Evolutionary conservation across 1,284 basidiomycete genomes (phyloP), one percentile per base, ranked within the genome.

Genomic region (Violaceomyces palustris): DNA sequence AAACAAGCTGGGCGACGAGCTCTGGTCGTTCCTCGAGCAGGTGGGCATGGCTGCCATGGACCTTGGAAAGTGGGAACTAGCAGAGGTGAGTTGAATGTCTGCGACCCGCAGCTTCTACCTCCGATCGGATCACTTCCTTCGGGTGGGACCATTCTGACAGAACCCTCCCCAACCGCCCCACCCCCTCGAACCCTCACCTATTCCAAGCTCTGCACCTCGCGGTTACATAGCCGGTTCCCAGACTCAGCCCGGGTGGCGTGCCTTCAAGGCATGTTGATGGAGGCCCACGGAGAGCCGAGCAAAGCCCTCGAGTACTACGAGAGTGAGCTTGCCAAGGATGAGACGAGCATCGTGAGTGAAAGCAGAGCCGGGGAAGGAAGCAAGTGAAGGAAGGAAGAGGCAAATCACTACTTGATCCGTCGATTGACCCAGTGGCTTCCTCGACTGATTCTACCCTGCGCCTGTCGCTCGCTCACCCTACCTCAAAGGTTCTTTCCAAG

Each of bases 11-110:
- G 43, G 49, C 17, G 60, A 60, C 32, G 55, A 67, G 51, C 66
- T 70, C 7, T 94, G 89, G 88, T 79, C 84, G 2, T 83, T 90
- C 51, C 76, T 92, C 12, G 93, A 97, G 71, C 91, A 96, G 69
- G 78, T 96, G 1, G 82, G 84, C 4, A 78, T 92, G 28, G 88
- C 93, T 2, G 82, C 93, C 1, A 77, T 94, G 40, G 92, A 97
- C 67, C 74, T 88, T 12, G 87, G 87, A 14, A 78, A 83, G 42
- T 65, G 85, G 29, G 82, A 87, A 39, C 75, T 89, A n/a, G 88
- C 92, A 18, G 83, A 87, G 69, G 90, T 93, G 71, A 62, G 86
- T 79, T 6, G 17, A 11, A n/a, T n/a, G n/a, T n/a, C n/a, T n/a
- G n/a, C n/a, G n/a, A n/a, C n/a, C n/a, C n/a, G n/a, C n/a, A n/a